A percentile compares a stretch with the other conserved stretches of the same genome.
These are phyloP conservation scores for Tricholoma flavovirens DNA, from an alignment of 768 basidiomycete species.

Conservation along the genomic window DNA sequence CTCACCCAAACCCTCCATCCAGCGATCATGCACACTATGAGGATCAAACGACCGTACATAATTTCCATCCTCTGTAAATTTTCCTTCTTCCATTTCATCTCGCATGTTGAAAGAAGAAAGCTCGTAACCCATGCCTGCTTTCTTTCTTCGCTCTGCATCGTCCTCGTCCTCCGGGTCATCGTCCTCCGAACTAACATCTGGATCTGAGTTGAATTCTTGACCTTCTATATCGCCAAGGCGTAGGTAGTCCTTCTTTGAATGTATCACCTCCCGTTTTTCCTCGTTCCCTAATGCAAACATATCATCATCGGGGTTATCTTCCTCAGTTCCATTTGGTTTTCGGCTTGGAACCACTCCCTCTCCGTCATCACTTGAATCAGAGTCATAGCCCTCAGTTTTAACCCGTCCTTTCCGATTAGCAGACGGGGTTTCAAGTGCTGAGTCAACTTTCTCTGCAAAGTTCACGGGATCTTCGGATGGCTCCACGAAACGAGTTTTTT, in stretches of 20 bases:
- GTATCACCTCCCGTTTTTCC: conserved; percentile 38
- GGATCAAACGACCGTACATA: conserved; percentile 86
- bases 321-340: conserved; percentile 48
- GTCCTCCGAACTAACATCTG: conserved; percentile 38
- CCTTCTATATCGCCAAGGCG: conserved; percentile 95
- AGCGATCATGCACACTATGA: conserved; percentile 87
- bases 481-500: conserved; percentile 78
- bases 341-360: conserved; percentile 90
- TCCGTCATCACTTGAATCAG: conserved; percentile 91
- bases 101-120: conserved; percentile 98
- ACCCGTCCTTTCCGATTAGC: conserved; percentile 65
- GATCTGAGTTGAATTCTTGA: conserved; percentile 73
- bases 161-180: conserved; percentile 70
- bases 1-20: conserved; percentile 92
- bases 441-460: conserved; percentile 77
- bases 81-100: conserved; percentile 97
- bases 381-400: conserved; percentile 84
- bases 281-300: conserved; percentile 72
- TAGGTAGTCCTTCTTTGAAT: conserved; percentile 61
- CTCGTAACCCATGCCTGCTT: conserved; percentile 89
- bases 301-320: conserved; percentile 62
- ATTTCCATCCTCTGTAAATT: conserved; percentile 90
- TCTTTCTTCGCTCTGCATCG: conserved; percentile 66
- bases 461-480: conserved; percentile 68
- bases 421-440: conserved; percentile 61